Evolutionary conservation across 768 basidiomycete species (phyloP), one percentile per base, ranked within the genome.

Genomic region (Dacryopinax primogenitus): DNA sequence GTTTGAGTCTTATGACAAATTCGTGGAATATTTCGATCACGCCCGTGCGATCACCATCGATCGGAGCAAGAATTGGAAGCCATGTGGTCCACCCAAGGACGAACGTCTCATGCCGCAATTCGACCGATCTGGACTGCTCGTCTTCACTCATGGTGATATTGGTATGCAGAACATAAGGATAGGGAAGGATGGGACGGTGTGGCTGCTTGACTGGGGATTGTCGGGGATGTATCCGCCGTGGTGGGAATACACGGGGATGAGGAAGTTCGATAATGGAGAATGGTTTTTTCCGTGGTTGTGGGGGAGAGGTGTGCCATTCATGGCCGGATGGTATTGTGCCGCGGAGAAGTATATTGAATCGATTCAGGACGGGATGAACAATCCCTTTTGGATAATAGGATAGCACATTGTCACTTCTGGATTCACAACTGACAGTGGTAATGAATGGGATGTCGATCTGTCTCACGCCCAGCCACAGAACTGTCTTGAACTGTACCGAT

Each of bases 181-280:
- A 3, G 69, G 65, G 16, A 66, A 72, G 2, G 70, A 72, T 39
- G 73, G 72, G 0, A 64, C 65, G 16, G 63, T 76, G 4, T 77
- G 74, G 74, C 58, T 76, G 18, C 68, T 76, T 36, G 76, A 76
- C 67, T 76, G 74, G 73, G 72, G 36, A 0, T 62, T 64, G 18
- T 64, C 70, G 2, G 74, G 75, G 2, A 72, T 65, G 36, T 76
- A 70, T 62, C 75, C 75, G 11, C 65, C 16, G 4, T 76, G 73
- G 71, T 68, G 72, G 15, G 73, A 73, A 37, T 62, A 37, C 15
- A 21, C 65, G 6, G 51, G 36, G 9, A 67, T 74, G 69, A 26
- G 7, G 3, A 44, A 44, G 41, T 44, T 18, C 41, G 41, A 37
- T 18, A 9, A 37, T 9, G 9, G 9, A 9, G 36, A n/a, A n/a